Base-by-base conservation (phyloP, 2,329 filamentous ascomycete genomes). In the Aspergillus sp. region DNA sequence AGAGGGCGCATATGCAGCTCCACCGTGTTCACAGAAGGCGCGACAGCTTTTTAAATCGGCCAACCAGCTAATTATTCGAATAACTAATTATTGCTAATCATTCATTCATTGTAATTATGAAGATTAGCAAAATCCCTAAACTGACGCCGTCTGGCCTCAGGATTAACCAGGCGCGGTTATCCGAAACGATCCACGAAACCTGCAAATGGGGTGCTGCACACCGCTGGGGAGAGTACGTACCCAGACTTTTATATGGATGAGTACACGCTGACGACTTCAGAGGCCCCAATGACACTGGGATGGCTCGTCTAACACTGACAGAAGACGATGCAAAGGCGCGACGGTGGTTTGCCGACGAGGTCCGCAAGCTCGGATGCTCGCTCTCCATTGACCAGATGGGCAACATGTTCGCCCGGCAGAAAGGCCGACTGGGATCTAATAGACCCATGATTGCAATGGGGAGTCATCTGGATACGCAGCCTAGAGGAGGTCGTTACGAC, bases 241-340 rank as follows among this genome's bases (percentile, higher is more conserved):
- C 6, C 3, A 2, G 5, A 2, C 20, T 22, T 27, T 11, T 4
- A 42, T 9, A 34, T 24, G 64, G 39, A 41, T 30, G 27, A 30
- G 8, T 4, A 9, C 1, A 15, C 4, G 33, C 11, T 7, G n/a
- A 11, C 30, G 64, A 2, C 0, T 6, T 3, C 11, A 30, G 24
- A 7, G 48, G 61, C 2, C 57, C 62, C 39, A 65, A 56, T 3
- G 68, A 73, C 1, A 73, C 69, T 2, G 89, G 89, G 56, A 91
- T 92, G 89, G 82, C 83, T 5, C 84, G 89, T 2, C 80, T 91
- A 1, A 79, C 88, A 1, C 80, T 91, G n/a, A 85, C 83, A 2
- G 86, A 90, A 63, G 76, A 82, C 0, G 89, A 91, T 70, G 87
- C 86, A 62, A 70, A 80, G 63, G 88, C 80, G 7, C 83, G 89